phyloP scores from a whole-genome alignment of 495 filamentous ascomycete species.

The Hypomontagnella submonticulosa region DNA sequence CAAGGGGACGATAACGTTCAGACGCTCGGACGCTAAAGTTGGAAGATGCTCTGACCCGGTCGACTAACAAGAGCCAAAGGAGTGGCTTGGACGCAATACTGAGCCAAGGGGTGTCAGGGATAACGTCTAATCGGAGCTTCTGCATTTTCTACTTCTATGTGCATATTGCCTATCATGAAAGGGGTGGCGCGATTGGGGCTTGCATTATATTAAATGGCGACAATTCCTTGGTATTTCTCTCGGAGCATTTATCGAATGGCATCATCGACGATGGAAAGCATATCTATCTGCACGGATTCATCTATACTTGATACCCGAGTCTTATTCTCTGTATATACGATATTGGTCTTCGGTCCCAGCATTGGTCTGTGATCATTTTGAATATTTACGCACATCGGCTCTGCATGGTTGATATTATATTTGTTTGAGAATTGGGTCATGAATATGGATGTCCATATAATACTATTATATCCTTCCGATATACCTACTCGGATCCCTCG shows the following conservation, averaged over 20 bases:
- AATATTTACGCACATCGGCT: too few species aligned
- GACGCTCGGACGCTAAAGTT: too few species aligned
- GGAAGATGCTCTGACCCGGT: too few species aligned
- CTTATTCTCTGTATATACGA: constrained; percentile 6
- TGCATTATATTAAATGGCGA: constrained; percentile 24
- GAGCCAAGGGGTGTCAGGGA: background rate
- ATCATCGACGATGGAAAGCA: constrained; percentile 25
- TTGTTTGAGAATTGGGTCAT: too few species aligned
- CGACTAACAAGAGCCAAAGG: too few species aligned
- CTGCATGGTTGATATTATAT: too few species aligned
- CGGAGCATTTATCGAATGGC: constrained; percentile 17
- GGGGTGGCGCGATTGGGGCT: background rate
- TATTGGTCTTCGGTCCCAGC: constrained; percentile 3
- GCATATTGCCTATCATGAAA: background rate
- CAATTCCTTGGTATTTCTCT: background rate
- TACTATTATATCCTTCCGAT: too few species aligned
- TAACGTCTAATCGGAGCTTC: background rate
- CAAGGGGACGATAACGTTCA: too few species aligned
- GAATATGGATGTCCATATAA: too few species aligned
- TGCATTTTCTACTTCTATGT: background rate
- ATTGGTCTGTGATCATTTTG: background rate
- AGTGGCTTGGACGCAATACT: too few species aligned
- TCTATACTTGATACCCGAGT: constrained; percentile 40
- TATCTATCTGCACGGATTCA: constrained; percentile 13
- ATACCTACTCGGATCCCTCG: too few species aligned